Evolutionary conservation across 202 grass and related monocot species (phyloP).

Genomic region (Digitaria exilis): DNA sequence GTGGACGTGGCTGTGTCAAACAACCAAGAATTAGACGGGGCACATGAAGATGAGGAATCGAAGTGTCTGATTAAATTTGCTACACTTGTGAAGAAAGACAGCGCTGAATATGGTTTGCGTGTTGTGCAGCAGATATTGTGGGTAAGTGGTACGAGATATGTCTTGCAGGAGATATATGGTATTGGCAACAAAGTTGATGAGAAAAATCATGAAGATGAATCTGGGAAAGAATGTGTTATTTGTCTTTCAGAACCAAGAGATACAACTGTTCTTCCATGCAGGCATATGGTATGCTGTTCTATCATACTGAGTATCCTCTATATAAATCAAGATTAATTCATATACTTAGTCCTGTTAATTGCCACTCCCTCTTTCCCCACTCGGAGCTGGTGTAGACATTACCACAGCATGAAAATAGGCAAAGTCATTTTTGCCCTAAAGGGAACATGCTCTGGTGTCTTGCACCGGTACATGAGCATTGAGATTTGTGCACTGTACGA

Average conservation of each 20-base stretch:
- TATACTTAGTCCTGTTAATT: constrained; percentile 14
- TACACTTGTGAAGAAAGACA: constrained; percentile 54
- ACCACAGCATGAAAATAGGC: neutral
- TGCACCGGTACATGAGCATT: neutral
- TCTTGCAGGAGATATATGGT: constrained; percentile 73
- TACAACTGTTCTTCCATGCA: constrained; percentile 92
- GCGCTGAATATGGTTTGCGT: constrained; percentile 40
- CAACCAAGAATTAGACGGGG: constrained; percentile 45
- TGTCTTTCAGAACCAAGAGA: constrained; percentile 93
- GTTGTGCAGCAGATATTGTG: constrained; percentile 62
- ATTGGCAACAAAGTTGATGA: constrained; percentile 48
- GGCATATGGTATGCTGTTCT: constrained; percentile 81
- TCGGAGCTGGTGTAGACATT: neutral
- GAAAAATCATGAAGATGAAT: constrained; percentile 49
- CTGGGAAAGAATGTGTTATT: constrained; percentile 94
- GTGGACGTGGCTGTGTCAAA: constrained; percentile 54
- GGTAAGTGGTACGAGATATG: constrained; percentile 63
- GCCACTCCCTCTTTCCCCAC: neutral
- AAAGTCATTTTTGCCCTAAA: neutral
- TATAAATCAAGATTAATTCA: constrained; percentile 4
- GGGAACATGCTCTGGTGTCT: neutral
- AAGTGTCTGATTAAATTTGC: constrained; percentile 45
- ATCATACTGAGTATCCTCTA: constrained; percentile 12
- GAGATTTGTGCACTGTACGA: neutral
- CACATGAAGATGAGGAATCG: constrained; percentile 32